phyloP scores from a whole-genome alignment of 208 protist genomes.

The Trypanosoma vivax region DNA sequence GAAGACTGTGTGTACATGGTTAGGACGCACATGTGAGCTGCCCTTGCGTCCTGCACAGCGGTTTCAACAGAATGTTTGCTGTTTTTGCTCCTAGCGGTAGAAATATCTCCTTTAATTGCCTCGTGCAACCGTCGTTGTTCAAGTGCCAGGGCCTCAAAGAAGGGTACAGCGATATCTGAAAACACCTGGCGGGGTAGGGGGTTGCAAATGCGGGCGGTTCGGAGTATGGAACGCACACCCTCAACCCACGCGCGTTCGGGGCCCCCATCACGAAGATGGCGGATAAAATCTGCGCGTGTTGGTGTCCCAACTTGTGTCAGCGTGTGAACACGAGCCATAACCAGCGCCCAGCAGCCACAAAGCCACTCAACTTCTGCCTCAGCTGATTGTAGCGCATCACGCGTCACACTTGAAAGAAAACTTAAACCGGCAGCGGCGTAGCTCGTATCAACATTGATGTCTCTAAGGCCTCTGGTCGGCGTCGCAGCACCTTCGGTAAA shows the following conservation, averaged over 20 bases:
- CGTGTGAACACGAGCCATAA: constrained; percentile 37
- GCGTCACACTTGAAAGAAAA: constrained; percentile 46
- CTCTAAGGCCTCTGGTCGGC: neutral
- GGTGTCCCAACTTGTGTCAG: constrained; percentile 18
- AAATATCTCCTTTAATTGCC: too few relatives aligned
- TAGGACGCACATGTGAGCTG: constrained; percentile 49
- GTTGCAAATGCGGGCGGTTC: constrained; percentile 33
- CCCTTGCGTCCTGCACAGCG: constrained; percentile 29
- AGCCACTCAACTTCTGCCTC: constrained; percentile 40
- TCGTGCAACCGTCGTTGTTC: constrained; percentile 15
- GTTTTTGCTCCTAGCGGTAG: neutral
- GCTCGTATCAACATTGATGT: constrained; percentile 12
- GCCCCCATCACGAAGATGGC: neutral
- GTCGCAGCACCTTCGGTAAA: neutral
- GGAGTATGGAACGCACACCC: constrained; percentile 27
- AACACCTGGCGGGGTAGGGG: constrained; percentile 41
- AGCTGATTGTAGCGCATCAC: constrained; percentile 23
- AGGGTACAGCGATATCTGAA: constrained; percentile 38
- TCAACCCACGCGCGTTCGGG: constrained; percentile 17
- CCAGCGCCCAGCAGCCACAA: constrained; percentile 51
- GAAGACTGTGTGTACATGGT: constrained; percentile 44
- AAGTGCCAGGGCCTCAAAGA: constrained; percentile 50
- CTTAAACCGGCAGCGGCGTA: constrained; percentile 48
- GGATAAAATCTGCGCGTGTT: constrained; percentile 14
- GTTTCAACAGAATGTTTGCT: neutral